Conservation (phyloP, 805 yeast species). For the Yarrowia sp. region DNA sequence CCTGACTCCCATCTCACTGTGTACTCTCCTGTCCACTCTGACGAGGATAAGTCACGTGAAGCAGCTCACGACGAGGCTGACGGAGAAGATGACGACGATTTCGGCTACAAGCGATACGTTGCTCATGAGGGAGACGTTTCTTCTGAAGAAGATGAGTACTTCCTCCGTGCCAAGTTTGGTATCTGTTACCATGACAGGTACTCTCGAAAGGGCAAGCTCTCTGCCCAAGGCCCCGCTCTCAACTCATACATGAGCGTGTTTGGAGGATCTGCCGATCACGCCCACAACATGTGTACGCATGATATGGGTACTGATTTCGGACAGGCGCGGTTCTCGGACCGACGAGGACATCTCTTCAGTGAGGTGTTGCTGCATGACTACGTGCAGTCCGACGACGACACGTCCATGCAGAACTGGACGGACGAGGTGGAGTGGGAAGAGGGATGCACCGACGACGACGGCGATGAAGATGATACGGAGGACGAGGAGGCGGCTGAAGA, state of each 20-base stretch:
- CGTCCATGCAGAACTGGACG: constrained; percentile 22
- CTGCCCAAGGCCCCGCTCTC: background rate
- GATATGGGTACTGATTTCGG: constrained; percentile 12
- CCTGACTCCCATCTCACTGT: constrained; percentile 6
- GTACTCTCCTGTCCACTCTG: constrained; percentile 7
- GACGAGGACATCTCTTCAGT: constrained; percentile 11
- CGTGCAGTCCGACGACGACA: constrained; percentile 23
- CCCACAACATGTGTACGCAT: constrained; percentile 4
- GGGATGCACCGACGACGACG: constrained; percentile 1
- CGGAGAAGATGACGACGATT: constrained; percentile 22
- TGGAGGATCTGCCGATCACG: constrained; percentile 2
- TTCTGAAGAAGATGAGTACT: constrained; percentile 23
- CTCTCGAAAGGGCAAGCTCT: background rate
- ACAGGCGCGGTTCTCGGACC: background rate
- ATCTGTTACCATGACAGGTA: constrained; percentile 21
- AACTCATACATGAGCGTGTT: constrained; percentile 1
- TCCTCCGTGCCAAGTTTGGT: constrained; percentile 21
- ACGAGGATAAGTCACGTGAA: constrained; percentile 8
- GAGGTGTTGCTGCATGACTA: constrained; percentile 19
- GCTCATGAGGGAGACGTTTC: constrained; percentile 18
- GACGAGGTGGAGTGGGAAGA: constrained; percentile 25
- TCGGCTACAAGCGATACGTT: background rate
- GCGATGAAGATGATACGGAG: background rate
- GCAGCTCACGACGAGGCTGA: constrained; percentile 14
- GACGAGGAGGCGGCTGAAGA: background rate